A percentile compares a stretch with the other conserved stretches of the same genome.
Evolutionary conservation across 306 rosid genomes (phyloP).

Genomic region (Geum urbanum): DNA sequence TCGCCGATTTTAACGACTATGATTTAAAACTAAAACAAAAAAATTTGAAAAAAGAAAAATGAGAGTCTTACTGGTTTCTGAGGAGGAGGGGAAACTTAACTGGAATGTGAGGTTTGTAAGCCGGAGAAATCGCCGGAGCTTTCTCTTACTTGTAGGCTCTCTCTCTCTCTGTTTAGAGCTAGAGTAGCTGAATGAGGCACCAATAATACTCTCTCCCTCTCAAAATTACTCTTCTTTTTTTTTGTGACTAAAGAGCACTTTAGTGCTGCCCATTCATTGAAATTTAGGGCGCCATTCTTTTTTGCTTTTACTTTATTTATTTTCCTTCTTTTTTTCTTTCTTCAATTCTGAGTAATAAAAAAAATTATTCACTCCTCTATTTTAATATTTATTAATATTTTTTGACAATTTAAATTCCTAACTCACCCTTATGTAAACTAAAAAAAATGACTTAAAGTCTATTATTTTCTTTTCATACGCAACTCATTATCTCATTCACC

Average conservation of each 20-base stretch:
- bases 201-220: not conserved
- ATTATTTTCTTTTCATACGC: too few species aligned
- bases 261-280: not conserved
- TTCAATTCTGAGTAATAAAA: too few species aligned
- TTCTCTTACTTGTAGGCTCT: slow-evolving; percentile 1
- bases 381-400: too few species aligned
- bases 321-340: too few species aligned
- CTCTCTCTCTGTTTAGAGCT: too few species aligned
- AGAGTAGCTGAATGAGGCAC: not conserved
- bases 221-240: not conserved
- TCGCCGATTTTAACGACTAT: slow-evolving; percentile 21
- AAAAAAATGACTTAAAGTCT: too few species aligned
- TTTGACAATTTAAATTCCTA: too few species aligned
- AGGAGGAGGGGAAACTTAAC: not conserved
- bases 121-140: slow-evolving; percentile 9
- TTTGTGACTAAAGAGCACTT: not conserved
- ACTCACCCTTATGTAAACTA: too few species aligned
- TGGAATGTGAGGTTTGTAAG: not conserved
- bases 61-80: not conserved
- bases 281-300: not conserved
- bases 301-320: slow-evolving; percentile 4
- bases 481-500: too few species aligned
- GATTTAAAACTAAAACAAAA: not conserved
- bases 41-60: too few species aligned
- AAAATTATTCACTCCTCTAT: too few species aligned